These are phyloP conservation scores for Rhododendron williamsianum DNA, from an alignment of 148 eudicot species.

Conservation along the genomic window DNA sequence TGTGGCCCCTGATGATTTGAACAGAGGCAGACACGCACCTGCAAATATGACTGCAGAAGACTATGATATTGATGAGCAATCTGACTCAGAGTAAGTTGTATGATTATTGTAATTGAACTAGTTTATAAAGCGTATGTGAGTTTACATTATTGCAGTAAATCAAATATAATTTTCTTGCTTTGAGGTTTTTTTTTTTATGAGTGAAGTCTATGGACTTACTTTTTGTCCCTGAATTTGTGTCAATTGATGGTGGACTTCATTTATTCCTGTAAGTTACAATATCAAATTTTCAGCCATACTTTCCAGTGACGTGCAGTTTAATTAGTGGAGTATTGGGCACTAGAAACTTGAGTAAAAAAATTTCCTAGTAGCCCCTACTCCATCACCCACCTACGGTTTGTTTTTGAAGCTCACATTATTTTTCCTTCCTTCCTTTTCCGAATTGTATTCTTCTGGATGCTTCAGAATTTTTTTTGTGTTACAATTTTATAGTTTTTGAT, in stretches of 20 bases:
- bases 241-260: not conserved
- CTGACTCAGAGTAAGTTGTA: constrained; percentile 78
- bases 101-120: not conserved
- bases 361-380: not conserved
- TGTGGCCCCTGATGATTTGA: constrained; percentile 39
- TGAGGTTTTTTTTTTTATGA: not conserved
- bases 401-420: not conserved
- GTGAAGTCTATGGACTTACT: not conserved
- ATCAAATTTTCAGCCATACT: not conserved
- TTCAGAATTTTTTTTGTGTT: not conserved
- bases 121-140: not conserved
- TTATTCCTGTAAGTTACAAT: not conserved
- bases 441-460: not conserved
- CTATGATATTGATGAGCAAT: constrained; percentile 59
- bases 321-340: not conserved
- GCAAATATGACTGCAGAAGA: constrained; percentile 45
- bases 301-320: not conserved
- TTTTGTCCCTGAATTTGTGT: not conserved
- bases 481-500: constrained; percentile 7
- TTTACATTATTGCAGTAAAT: not conserved
- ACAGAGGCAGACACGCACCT: constrained; percentile 36
- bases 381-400: not conserved
- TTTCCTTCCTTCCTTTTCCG: not conserved
- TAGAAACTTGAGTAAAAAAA: not conserved
- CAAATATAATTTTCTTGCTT: not conserved